A percentile compares a stretch with the other conserved stretches of the same genome.
Conservation (phyloP, 495 filamentous ascomycete species). For the Neurospora sp. region DNA sequence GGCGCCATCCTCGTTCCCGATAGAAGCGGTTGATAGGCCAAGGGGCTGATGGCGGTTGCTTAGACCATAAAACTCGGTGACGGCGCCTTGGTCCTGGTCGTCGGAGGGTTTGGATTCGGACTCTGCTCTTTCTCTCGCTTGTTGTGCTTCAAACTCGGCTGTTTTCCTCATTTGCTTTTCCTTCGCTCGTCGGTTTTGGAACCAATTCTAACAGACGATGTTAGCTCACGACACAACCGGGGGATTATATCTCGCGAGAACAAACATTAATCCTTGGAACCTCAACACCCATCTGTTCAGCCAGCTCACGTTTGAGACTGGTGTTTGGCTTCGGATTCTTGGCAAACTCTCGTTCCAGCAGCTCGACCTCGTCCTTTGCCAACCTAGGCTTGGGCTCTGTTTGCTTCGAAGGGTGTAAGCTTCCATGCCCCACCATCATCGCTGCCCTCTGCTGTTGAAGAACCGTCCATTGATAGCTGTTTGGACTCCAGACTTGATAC, state of each 20-base stretch:
- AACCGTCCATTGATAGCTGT: background rate
- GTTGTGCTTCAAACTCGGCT: constrained; percentile 52
- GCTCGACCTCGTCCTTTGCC: constrained; percentile 74
- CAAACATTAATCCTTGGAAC: constrained; percentile 67
- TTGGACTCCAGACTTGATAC: constrained; percentile 19
- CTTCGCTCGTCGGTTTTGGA: constrained; percentile 79
- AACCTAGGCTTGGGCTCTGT: constrained; percentile 56
- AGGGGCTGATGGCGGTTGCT: constrained; percentile 21
- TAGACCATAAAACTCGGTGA: constrained; percentile 21
- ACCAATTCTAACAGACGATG: constrained; percentile 62
- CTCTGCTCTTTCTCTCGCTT: constrained; percentile 40
- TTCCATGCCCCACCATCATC: constrained; percentile 23
- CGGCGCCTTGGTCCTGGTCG: constrained; percentile 17
- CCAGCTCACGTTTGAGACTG: constrained; percentile 63
- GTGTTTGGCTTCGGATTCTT: constrained; percentile 71
- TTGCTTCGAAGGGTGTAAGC: constrained; percentile 24
- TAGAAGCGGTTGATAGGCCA: constrained; percentile 27
- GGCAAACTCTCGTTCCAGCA: constrained; percentile 63
- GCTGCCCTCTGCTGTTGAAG: constrained; percentile 13
- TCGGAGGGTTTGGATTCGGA: constrained; percentile 28
- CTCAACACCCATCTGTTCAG: constrained; percentile 61
- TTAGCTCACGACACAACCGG: constrained; percentile 19
- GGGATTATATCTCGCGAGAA: constrained; percentile 9
- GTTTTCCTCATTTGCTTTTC: constrained; percentile 69
- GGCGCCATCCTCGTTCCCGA: constrained; percentile 18